Conservation (phyloP, 495 filamentous ascomycete genomes). For the Stereocaulon alpinum region DNA sequence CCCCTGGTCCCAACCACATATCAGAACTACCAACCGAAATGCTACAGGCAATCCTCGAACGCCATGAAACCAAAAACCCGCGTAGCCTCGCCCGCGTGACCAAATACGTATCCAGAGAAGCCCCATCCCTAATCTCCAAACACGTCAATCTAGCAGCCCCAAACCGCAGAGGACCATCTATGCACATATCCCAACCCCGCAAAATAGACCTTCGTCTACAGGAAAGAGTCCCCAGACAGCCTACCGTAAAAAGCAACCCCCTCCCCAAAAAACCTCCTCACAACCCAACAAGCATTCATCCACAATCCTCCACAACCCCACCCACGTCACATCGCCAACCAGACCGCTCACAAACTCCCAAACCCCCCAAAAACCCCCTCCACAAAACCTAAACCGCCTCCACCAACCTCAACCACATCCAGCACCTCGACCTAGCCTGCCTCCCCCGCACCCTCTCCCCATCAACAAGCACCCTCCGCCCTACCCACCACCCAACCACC, state of each 20-base stretch:
- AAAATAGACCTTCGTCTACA: neutral
- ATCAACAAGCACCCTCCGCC: neutral
- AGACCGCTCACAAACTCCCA: neutral
- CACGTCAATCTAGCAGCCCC: conserved; percentile 9
- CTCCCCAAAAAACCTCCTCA: conserved; percentile 1
- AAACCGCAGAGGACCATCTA: neutral
- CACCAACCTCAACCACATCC: neutral
- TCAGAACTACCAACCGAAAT: too few species aligned
- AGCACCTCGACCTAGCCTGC: neutral
- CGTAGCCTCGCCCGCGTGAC: too few species aligned
- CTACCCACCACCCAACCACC: too few species aligned
- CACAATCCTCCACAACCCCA: neutral
- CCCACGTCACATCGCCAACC: neutral
- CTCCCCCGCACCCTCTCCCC: neutral
- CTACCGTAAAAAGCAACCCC: neutral
- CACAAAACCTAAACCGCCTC: neutral
- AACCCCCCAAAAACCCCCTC: neutral
- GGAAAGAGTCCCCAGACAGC: neutral
- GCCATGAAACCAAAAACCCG: too few species aligned
- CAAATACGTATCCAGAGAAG: too few species aligned
- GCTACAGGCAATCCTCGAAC: too few species aligned
- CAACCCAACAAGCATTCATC: conserved; percentile 2
- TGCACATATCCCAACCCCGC: neutral
- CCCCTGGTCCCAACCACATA: too few species aligned
- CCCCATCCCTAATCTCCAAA: conserved; percentile 1